Evolutionary conservation across 2,329 filamentous ascomycete species (phyloP).

Genomic region (Phaeosphaeria sp.): DNA sequence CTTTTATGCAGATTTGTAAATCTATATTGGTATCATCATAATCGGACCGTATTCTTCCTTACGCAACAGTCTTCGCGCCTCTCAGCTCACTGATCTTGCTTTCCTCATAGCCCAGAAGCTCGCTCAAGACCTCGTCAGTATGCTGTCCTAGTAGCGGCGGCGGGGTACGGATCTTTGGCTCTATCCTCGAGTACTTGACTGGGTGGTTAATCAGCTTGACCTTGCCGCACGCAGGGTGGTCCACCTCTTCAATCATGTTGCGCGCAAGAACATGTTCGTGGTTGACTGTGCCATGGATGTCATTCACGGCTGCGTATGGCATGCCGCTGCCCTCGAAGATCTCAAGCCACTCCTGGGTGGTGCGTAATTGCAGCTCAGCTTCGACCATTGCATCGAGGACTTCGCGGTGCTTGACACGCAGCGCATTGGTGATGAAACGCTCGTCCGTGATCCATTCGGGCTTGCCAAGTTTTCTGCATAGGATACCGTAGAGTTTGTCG

Average conservation of each 20-base stretch:
- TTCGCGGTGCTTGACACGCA: slow-evolving; percentile 71
- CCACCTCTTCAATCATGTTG: slow-evolving; percentile 85
- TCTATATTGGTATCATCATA: neutral
- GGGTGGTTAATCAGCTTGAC: slow-evolving; percentile 92
- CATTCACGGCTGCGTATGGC: slow-evolving; percentile 93
- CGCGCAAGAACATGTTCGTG: slow-evolving; percentile 81
- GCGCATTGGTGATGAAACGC: slow-evolving; percentile 65
- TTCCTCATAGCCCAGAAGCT: slow-evolving; percentile 35
- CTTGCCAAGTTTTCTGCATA: slow-evolving; percentile 64
- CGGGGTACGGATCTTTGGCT: slow-evolving; percentile 74
- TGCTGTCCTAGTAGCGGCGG: slow-evolving; percentile 76
- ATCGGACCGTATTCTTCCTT: neutral
- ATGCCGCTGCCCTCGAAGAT: slow-evolving; percentile 88
- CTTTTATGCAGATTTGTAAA: neutral
- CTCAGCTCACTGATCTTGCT: slow-evolving; percentile 26
- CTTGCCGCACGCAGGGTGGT: slow-evolving; percentile 81
- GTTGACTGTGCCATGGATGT: slow-evolving; percentile 82
- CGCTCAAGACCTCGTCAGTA: slow-evolving; percentile 42
- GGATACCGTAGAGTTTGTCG: slow-evolving; percentile 65
- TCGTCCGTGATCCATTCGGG: slow-evolving; percentile 65
- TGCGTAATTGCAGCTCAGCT: slow-evolving; percentile 72
- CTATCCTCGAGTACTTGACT: slow-evolving; percentile 87
- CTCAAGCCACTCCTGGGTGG: slow-evolving; percentile 86
- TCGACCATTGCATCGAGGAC: slow-evolving; percentile 82
- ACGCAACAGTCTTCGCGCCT: slow-evolving; percentile 19